Percentiles rank a stretch among this genome's conserved stretches.
These are phyloP conservation scores for Diospyros kaki DNA, from an alignment of 148 eudicot species.

Conservation along the genomic window DNA sequence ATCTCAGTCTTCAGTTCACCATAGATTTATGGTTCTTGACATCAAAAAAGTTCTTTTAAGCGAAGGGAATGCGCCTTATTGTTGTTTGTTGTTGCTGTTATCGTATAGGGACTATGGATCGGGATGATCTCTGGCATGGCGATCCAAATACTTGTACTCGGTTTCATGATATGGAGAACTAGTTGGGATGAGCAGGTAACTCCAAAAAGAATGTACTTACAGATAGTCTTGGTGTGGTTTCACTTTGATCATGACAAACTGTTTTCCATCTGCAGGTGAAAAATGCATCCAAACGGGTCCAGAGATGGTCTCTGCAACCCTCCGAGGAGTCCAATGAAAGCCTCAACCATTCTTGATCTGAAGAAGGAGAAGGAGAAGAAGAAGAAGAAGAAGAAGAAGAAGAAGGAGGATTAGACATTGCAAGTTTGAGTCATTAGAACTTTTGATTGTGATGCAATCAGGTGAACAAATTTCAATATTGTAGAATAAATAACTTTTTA, in stretches of 20 bases:
- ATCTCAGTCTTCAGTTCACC: too few relatives aligned
- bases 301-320: slow-evolving; percentile 23
- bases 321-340: slow-evolving; percentile 15
- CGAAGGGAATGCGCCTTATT: too few relatives aligned
- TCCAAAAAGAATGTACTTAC: neutral
- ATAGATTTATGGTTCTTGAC: too few relatives aligned
- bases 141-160: slow-evolving; percentile 43
- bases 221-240: neutral
- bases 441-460: too few relatives aligned
- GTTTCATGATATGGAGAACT: slow-evolving; percentile 56
- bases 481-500: too few relatives aligned
- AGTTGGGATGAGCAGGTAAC: slow-evolving; percentile 79
- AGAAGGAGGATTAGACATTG: too few relatives aligned
- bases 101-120: slow-evolving; percentile 53
- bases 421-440: too few relatives aligned
- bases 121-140: slow-evolving; percentile 65
- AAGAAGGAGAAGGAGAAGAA: too few relatives aligned
- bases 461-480: too few relatives aligned
- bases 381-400: too few relatives aligned
- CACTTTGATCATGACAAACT: neutral
- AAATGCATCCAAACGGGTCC: slow-evolving; percentile 39
- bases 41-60: too few relatives aligned
- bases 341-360: slow-evolving; percentile 6
- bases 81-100: neutral
- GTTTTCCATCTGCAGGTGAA: slow-evolving; percentile 31